These are phyloP conservation scores for Rosa chinensis DNA, from an alignment of 306 rosid species.

Conservation along the genomic window DNA sequence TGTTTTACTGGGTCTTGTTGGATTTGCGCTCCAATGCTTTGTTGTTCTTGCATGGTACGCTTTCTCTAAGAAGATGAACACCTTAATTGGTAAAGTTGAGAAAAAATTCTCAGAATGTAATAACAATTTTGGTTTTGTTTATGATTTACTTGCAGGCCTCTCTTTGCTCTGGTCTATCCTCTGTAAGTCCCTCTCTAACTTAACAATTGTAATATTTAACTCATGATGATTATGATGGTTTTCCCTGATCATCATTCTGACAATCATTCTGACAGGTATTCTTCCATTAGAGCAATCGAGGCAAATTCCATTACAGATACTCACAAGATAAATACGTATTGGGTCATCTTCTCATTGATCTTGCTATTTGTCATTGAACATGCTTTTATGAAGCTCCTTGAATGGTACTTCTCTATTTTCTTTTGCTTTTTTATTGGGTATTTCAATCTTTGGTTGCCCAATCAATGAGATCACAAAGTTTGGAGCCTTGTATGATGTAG, in stretches of 20 bases:
- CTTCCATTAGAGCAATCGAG: slow-evolving; percentile 15
- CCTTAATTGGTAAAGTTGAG: background rate
- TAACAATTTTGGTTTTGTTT: background rate
- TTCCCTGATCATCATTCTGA: background rate
- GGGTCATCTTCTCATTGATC: slow-evolving; percentile 7
- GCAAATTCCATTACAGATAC: slow-evolving; percentile 6
- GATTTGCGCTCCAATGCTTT: slow-evolving; percentile 32
- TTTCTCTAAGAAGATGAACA: background rate
- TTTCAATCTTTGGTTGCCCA: background rate
- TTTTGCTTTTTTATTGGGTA: background rate
- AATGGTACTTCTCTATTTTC: slow-evolving; percentile 5
- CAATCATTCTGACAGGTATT: slow-evolving; percentile 38
- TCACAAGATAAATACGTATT: slow-evolving; percentile 8
- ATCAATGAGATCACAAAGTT: background rate
- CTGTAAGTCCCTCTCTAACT: slow-evolving; percentile 40
- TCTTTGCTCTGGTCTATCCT: slow-evolving; percentile 57
- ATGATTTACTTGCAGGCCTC: slow-evolving; percentile 41
- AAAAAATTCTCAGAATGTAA: background rate
- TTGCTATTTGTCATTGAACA: slow-evolving; percentile 16
- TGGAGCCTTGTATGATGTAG: too few species aligned
- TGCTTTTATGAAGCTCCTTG: slow-evolving; percentile 7
- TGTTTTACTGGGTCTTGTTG: slow-evolving; percentile 35
- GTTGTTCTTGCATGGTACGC: slow-evolving; percentile 45
- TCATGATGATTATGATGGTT: background rate
- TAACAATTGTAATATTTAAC: background rate